Evolutionary conservation across 768 basidiomycete genomes (phyloP), one percentile per base, ranked within the genome.

Genomic region (Lepiota brunneoincarnata): DNA sequence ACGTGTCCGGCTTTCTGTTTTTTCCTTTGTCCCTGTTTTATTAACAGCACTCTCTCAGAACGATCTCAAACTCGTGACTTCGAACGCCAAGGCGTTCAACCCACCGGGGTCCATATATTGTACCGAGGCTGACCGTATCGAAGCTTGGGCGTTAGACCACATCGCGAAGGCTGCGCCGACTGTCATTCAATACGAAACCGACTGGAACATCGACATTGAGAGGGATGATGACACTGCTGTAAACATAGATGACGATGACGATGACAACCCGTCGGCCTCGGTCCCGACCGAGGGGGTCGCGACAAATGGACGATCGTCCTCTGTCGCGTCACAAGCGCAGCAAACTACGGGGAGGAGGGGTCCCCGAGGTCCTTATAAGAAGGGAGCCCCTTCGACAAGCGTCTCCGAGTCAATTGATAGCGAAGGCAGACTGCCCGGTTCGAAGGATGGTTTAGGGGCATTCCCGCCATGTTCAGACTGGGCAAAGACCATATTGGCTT

Each of bases 201-300:
- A 90, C 64, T 91, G 89, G 89, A 90, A 88, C 60, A 86, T 91
- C 54, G 89, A 92, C 49, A 72, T 87, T 7, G 89, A 89, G 61
- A 80, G 78, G 34, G 88, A 87, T 37, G 86, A 82, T 54, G 79
- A 79, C 38, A 70, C 71, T 3, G 60, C 69, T 9, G 65, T 74
- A 34, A 70, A 72, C 38, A 63, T 76, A 21, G 76, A 76, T 37
- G 70, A 72, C 6, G 73, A 75, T 35, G 74, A 75, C 2, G 73
- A 73, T 5, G 65, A 68, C 20, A 61, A 52, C 9, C 21, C 54
- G 14, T 49, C 28, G 3, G 70, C 67, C 0, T 75, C 78, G 10
- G 74, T 74, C 6, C 77, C 78, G 68, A 78, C 81, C 14, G 58
- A 75, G 0, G 81, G 81, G 40, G 72, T 72, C n/a, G 47, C 63